Evolutionary conservation across 495 filamentous ascomycete genomes (phyloP), one percentile per base, ranked within the genome.

Genomic region (Delitschia confertaspora): DNA sequence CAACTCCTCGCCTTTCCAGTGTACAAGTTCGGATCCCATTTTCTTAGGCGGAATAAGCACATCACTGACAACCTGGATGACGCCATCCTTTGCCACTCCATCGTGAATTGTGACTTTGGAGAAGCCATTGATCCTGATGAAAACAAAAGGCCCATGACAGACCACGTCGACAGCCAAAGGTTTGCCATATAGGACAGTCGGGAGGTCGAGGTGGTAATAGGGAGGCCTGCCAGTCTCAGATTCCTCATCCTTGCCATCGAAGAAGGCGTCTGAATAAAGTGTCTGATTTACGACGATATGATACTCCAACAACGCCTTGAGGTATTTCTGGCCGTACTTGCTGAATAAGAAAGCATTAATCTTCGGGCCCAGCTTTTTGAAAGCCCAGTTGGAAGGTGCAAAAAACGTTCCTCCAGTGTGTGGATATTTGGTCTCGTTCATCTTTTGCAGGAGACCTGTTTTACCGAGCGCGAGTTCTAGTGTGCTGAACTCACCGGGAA

Each of bases 261-360:
- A 85, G 55, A 69, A 83, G 13, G 73, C 82, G 63, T 94, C 88
- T 14, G 80, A 82, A 61, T 93, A 94, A 2, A 95, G 62, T 1
- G 84, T 88, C 51, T 79, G 71, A 49, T 81, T 76, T 4, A 69
- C 68, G 1, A 87, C 80, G 49, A 88, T 61, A 56, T 93, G 85
- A 60, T 93, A 93, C 61, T 79, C 63, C 16, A 93, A 64, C 38
- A 94, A 58, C 1, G 81, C 80, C 44, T 69, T 73, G n/a, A 93
- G 68, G 55, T 80, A 88, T 49, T 76, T 72, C 43, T 65, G 63
- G 1, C 87, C 87, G 27, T 64, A 67, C n/a, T 69, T 61, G 50
- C 74, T 77, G 65, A 93, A 93, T 18, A 93, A 62, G 67, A 89
- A 93, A 9, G 73, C 82, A 52, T 85, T 89, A 34, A 77, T 71